Evolutionary conservation across 208 protist genomes (phyloP), one percentile per base, ranked within the genome.

Genomic region (Acanthamoeba divionensis): DNA sequence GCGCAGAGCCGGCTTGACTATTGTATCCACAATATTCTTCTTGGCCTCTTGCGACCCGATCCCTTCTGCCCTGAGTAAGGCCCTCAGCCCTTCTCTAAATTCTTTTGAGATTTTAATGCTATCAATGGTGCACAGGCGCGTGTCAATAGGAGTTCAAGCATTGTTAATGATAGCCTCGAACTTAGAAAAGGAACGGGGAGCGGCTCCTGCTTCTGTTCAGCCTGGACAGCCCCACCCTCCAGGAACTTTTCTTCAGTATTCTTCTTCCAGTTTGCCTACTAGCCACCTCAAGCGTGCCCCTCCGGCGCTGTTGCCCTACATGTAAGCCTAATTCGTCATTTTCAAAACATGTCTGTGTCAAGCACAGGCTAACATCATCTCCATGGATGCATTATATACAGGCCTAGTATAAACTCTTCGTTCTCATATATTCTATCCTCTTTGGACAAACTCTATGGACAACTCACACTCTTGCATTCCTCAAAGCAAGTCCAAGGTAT

Each of bases 1-100:
- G 73, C 73, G 9, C 41, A 83, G n/a, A 83, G 63, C 9, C 57
- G 63, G 48, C 73, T 83, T 13, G 73, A 83, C 50, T 83, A 83
- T 62, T 45, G 50, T 31, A 83, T 83, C 18, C 36, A 83, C 50
- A 83, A 62, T 29, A 83, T 83, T 5, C 38, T 83, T 26, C 63
- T 63, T 24, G 48, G 47, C 33, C 47, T 83, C 18, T 38, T 83
- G 2, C 73, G 73, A 8, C 47, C 73, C 8, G 48, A 83, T 2
- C 50, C 73, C 4, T 77, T 77, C 31, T 77, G 67, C 31, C 67
- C 73, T 8, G 73, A 83, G 50, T 83, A 83, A 15, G 57, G 38
- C 10, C 24, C 13, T 60, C 8, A 82, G 13, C 36, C 31, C 45
- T 13, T 29, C 38, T n/a, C 8, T 6, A 7, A 15, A 44, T 6